Evolutionary conservation across 257 asterid species (phyloP).

Genomic region (Nicotiana noctiflora): DNA sequence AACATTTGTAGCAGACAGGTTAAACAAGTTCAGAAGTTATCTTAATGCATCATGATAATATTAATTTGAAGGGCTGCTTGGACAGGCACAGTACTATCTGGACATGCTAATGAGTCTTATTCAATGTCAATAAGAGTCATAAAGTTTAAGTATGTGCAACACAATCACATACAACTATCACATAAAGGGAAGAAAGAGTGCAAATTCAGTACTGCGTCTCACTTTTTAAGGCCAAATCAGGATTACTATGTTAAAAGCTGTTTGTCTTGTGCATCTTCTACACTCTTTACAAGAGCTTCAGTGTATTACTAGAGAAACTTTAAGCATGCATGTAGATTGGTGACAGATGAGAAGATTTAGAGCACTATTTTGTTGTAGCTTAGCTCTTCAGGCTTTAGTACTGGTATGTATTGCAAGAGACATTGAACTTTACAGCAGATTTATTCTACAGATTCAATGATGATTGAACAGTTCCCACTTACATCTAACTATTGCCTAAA

Average conservation of each 20-base stretch:
- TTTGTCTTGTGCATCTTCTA: background rate
- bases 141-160: background rate
- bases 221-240: background rate
- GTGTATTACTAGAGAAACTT: background rate
- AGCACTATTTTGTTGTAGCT: background rate
- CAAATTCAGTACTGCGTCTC: background rate
- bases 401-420: background rate
- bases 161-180: background rate
- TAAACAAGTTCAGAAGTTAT: background rate
- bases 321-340: background rate
- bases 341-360: background rate
- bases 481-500: background rate
- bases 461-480: background rate
- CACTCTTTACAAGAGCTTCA: background rate
- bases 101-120: background rate
- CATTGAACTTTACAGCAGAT: background rate
- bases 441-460: background rate
- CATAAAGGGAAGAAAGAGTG: background rate
- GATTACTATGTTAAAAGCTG: background rate
- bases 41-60: background rate
- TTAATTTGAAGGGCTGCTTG: background rate
- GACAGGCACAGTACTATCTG: background rate
- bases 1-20: background rate
- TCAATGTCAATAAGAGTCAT: background rate
- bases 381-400: background rate